Evolutionary conservation across 2,329 filamentous ascomycete species (phyloP), one percentile per base, ranked within the genome.

Genomic region (Penicillium sp.): DNA sequence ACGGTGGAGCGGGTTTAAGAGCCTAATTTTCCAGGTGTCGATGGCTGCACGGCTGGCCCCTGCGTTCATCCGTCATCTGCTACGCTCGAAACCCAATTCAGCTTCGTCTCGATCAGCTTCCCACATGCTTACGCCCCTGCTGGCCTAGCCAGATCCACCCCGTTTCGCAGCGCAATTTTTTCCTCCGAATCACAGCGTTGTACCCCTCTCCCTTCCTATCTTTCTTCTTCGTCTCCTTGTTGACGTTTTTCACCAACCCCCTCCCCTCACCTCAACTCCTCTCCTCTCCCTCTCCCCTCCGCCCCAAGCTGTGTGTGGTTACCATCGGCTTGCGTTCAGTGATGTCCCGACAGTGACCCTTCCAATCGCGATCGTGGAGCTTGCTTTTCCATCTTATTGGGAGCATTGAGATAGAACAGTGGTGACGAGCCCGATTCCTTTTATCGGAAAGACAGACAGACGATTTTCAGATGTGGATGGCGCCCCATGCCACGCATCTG

Each of bases 401-500:
- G 22, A 55, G n/a, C 33, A 7, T 42, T 10, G 51, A 30, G 37
- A 55, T 30, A 55, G 24, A 24, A 19, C 37, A 19, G 53, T 28
- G 33, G 37, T 33, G 44, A 42, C 30, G 22, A 40, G 24, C 22
- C 7, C 17, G 22, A 40, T 28, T 42, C 12, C 12, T 12, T 24
- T 53, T 15, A 53, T 53, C 30, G 35, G 19, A 53, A 53, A 24
- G 35, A 38, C 50, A 24, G 35, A 38, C 50, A 26, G 50, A 53
- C 50, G 50, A 53, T 33, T 50, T 37, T 15, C 30, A 47, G 22
- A 22, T 50, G 44, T 38, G 7, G 24, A 76, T 76, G 73, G 70
- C 68, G 67, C 67, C 69, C 60, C 60, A 67, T 53, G 33, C 69
- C 56, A 74, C 70, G 65, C 73, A 70, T 55, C 73, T 75, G 54